Evolutionary conservation across 805 yeast genomes (phyloP).

Genomic region (Ogataea methanolica): DNA sequence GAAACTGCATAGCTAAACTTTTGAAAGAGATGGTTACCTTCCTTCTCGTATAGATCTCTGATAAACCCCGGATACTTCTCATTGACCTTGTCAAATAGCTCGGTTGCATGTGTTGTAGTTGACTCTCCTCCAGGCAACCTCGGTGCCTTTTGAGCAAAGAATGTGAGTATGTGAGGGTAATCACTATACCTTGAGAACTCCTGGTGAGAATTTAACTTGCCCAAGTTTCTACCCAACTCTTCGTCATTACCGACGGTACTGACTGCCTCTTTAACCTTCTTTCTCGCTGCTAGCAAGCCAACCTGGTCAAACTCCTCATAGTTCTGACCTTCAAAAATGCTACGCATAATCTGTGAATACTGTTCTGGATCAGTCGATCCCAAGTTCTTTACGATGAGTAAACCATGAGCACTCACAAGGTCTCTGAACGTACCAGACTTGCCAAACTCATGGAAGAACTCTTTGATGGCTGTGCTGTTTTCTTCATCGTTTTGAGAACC

Average conservation of each 20-base stretch:
- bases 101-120: constrained; percentile 20
- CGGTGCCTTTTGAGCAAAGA: constrained; percentile 17
- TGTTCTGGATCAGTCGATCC: constrained; percentile 5
- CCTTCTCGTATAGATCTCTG: constrained; percentile 9
- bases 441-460: constrained; percentile 9
- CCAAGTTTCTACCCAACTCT: constrained; percentile 9
- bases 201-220: constrained; percentile 18
- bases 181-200: constrained; percentile 22
- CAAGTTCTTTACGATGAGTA: constrained; percentile 8
- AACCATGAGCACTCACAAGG: constrained; percentile 9
- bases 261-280: constrained; percentile 8
- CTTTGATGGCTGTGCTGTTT: neutral
- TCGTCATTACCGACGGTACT: constrained; percentile 14
- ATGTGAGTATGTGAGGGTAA: constrained; percentile 20
- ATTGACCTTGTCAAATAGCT: constrained; percentile 16
- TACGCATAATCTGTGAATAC: constrained; percentile 7
- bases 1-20: constrained; percentile 5
- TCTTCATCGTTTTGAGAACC: neutral
- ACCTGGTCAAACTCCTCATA: constrained; percentile 14
- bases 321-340: constrained; percentile 5
- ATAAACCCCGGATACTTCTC: constrained; percentile 23
- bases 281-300: constrained; percentile 14
- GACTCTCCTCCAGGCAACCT: constrained; percentile 18
- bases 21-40: constrained; percentile 8
- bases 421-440: constrained; percentile 4